Evolutionary conservation across 108 stramenopile species (phyloP), one percentile per base, ranked within the genome.

Genomic region (Nitzschia sp.): DNA sequence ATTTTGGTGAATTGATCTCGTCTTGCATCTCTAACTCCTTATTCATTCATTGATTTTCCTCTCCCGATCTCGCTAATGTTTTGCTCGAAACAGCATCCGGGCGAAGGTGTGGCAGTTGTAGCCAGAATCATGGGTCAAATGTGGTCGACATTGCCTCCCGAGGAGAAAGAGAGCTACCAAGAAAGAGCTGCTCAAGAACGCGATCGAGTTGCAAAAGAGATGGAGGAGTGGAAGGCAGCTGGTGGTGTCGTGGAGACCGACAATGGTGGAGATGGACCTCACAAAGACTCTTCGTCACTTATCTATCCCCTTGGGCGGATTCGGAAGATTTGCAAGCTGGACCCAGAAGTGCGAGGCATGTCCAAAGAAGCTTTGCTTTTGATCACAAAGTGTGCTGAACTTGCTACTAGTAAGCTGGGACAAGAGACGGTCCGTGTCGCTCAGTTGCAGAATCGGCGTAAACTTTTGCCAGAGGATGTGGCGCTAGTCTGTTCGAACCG

Each of bases 271-370:
- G 45, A n/a, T 61, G 35, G 62, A 2, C 34, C 23, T 22, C 19
- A 71, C 30, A 50, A 46, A 11, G 32, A 52, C 44, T 15, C 53
- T 33, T 41, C 61, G 15, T 17, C 34, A 1, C 19, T 69, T 33
- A 53, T 73, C 30, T 65, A 68, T 69, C 93, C 96, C 6, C 54
- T 89, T 15, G 92, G 84, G 9, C 81, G 93, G 11, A 82, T 94
- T 54, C 87, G 89, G n/a, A 94, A 90, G 61, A 93, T 94, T 53
- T 82, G 88, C 70, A 91, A 90, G 71, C 65, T 95, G 28, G 96
- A 97, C 80, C 84, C 89, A 0, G 94, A 97, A 46, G 89, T 95
- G 17, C 77, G 77, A 23, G 80, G 81, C 0, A 64, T 97, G 9
- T 81, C 83, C 67, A 95, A 94, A 58, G 94, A 95, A 82, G 90